Conservation (phyloP, 345 rosid species). For the Reutealis trisperma region DNA sequence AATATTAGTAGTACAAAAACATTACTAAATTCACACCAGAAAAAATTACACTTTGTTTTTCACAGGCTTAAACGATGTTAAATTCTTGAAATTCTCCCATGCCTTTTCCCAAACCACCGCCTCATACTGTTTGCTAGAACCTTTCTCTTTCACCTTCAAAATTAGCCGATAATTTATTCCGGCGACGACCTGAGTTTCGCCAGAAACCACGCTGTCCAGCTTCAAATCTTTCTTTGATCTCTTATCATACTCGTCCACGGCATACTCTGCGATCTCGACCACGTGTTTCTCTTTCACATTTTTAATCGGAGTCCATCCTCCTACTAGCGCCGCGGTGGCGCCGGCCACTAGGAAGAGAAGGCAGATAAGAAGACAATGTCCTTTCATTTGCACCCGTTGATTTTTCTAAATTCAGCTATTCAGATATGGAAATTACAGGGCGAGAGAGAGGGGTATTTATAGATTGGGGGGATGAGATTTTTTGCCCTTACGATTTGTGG, state of each 20-base stretch:
- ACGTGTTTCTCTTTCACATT: constrained; percentile 13
- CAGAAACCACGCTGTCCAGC: constrained; percentile 1
- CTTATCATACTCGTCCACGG: constrained; percentile 13
- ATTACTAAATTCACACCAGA: too few species aligned
- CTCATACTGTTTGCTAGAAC: constrained; percentile 4
- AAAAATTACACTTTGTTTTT: not conserved
- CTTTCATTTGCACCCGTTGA: constrained; percentile 5
- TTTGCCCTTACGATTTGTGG: too few species aligned
- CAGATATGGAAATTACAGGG: too few species aligned
- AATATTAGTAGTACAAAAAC: too few species aligned
- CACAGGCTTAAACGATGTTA: constrained; percentile 17
- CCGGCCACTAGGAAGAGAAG: not conserved
- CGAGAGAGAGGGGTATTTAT: too few species aligned
- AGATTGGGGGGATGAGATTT: too few species aligned
- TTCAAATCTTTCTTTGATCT: not conserved
- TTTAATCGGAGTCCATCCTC: constrained; percentile 12
- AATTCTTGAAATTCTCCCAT: constrained; percentile 4
- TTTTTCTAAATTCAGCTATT: not conserved
- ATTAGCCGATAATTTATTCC: constrained; percentile 17
- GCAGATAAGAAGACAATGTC: not conserved
- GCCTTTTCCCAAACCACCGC: constrained; percentile 26
- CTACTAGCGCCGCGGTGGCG: not conserved
- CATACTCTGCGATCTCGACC: constrained; percentile 12
- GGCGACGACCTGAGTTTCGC: constrained; percentile 21
- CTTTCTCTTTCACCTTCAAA: constrained; percentile 4